Percentiles rank a stretch among this genome's conserved stretches.
Evolutionary conservation across 2,329 filamentous ascomycete genomes (phyloP).

Genomic region (Fragosphaeria purpurea): DNA sequence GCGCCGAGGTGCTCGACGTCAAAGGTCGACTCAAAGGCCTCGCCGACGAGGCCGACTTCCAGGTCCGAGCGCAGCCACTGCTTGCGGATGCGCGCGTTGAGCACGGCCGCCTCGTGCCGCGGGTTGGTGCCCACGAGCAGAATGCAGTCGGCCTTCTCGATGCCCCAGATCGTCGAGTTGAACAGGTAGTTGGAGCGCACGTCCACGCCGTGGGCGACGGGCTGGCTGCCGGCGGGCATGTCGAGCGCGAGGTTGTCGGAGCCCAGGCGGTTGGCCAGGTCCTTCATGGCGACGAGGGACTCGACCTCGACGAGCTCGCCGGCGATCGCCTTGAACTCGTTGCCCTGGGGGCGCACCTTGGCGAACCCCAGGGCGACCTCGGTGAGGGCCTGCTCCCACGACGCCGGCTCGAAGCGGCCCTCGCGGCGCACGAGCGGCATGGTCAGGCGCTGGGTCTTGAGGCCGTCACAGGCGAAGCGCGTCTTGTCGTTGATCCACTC

Average conservation of each 20-base stretch:
- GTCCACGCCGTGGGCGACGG: slow-evolving; percentile 85
- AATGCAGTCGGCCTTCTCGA: slow-evolving; percentile 87
- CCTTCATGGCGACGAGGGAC: slow-evolving; percentile 91
- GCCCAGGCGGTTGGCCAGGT: slow-evolving; percentile 89
- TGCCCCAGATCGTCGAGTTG: slow-evolving; percentile 89
- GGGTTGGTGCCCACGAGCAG: slow-evolving; percentile 93
- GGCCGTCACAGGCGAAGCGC: slow-evolving; percentile 88
- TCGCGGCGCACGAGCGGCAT: slow-evolving; percentile 82
- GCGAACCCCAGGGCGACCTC: slow-evolving; percentile 77
- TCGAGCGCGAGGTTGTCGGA: slow-evolving; percentile 94
- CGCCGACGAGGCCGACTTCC: slow-evolving; percentile 82
- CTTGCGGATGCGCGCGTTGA: slow-evolving; percentile 95
- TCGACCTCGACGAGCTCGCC: slow-evolving; percentile 88
- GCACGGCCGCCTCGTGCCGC: slow-evolving; percentile 84
- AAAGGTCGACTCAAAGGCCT: slow-evolving; percentile 88
- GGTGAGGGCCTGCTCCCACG: slow-evolving; percentile 90
- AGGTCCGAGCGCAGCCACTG: slow-evolving; percentile 95
- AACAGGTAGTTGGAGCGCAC: slow-evolving; percentile 91
- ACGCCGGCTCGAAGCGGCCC: slow-evolving; percentile 82
- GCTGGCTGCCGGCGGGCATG: slow-evolving; percentile 71
- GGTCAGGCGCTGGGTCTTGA: slow-evolving; percentile 92
- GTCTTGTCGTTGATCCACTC: slow-evolving; percentile 99
- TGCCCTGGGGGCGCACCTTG: slow-evolving; percentile 68
- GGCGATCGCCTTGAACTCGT: slow-evolving; percentile 93
- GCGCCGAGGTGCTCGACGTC: slow-evolving; percentile 85